Evolutionary conservation across 192 early-diverging fungal species (phyloP), one percentile per base, ranked within the genome.

Genomic region (Coemansia sp.): DNA sequence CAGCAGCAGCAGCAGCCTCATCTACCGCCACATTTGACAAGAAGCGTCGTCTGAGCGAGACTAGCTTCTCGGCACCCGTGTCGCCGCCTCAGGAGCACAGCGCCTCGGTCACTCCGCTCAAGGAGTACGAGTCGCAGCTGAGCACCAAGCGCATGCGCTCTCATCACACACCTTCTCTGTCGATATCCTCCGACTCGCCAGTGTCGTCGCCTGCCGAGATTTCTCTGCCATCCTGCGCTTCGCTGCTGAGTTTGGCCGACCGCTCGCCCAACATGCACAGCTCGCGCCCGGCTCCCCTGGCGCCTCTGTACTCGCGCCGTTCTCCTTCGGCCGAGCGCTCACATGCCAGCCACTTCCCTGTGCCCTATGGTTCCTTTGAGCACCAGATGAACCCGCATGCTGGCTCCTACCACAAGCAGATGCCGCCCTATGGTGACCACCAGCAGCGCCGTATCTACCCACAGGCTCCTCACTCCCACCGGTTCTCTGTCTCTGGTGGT

Each of bases 211-310:
- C 53, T 23, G 36, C 39, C 3, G 41, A 23, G 10, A 62, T 73
- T 40, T 73, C 71, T 44, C 59, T 73, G 59, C 71, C 71, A 0
- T 73, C 71, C 28, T 73, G 71, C 33, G 71, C 71, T 13, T 66
- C 63, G 55, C 71, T 73, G 50, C 55, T 73, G 23, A 73, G 71
- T 52, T 48, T 73, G 52, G 71, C 71, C 5, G 64, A 49, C 55
- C 52, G 33, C 11, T 60, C 58, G 42, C 44, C 65, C 3, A 33
- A 34, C 1, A 34, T 47, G 29, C 18, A 7, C 46, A 30, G 34
- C 14, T 4, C 46, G 9, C 46, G 46, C 20, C 46, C 46, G 14
- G 22, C 17, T 30, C n/a, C 46, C n/a, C 46, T 47, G 32, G 30
- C 46, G 6, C 29, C 30, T 20, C 25, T 47, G 9, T 17, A 22